Evolutionary conservation across 225 moss, liverwort and hornwort species (phyloP).

Genomic region (Physcomitrellopsis africana): DNA sequence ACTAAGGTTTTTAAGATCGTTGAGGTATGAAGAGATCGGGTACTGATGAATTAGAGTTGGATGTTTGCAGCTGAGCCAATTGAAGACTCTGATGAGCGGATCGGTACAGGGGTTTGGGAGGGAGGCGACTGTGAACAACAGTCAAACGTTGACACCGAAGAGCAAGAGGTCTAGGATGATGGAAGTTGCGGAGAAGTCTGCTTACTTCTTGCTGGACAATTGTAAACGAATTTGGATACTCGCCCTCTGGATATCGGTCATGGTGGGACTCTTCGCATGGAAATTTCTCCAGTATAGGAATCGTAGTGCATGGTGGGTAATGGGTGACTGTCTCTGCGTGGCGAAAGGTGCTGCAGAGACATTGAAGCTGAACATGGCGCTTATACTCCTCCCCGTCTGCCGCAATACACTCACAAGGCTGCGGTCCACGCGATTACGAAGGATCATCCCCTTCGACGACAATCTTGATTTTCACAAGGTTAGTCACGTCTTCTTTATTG

Average conservation of each 20-base stretch:
- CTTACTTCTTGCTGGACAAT: conserved; percentile 74
- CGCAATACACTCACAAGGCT: conserved; percentile 90
- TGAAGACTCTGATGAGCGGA: conserved; percentile 84
- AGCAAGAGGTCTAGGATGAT: conserved; percentile 40
- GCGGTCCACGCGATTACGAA: conserved; percentile 73
- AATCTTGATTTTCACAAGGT: conserved; percentile 97
- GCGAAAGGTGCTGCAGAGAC: conserved; percentile 97
- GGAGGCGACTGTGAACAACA: conserved; percentile 69
- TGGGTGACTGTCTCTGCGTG: conserved; percentile 74
- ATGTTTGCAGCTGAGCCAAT: conserved; percentile 70
- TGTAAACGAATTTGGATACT: conserved; percentile 92
- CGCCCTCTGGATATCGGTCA: conserved; percentile 62
- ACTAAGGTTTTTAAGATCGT: no score
- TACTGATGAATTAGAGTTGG: conserved; percentile 3
- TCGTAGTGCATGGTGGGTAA: conserved; percentile 51
- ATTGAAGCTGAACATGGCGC: conserved; percentile 89
- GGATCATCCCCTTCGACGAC: conserved; percentile 84
- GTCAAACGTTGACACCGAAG: conserved; percentile 60
- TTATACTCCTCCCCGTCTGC: conserved; percentile 93
- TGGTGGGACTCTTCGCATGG: conserved; percentile 73
- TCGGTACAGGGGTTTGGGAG: conserved; percentile 72
- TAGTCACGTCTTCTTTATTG: not conserved
- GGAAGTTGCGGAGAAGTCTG: conserved; percentile 44
- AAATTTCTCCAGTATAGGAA: conserved; percentile 76
- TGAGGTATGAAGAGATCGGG: not conserved